phyloP scores from a whole-genome alignment of 1,284 basidiomycete species.

The Leccinum pachyderme region DNA sequence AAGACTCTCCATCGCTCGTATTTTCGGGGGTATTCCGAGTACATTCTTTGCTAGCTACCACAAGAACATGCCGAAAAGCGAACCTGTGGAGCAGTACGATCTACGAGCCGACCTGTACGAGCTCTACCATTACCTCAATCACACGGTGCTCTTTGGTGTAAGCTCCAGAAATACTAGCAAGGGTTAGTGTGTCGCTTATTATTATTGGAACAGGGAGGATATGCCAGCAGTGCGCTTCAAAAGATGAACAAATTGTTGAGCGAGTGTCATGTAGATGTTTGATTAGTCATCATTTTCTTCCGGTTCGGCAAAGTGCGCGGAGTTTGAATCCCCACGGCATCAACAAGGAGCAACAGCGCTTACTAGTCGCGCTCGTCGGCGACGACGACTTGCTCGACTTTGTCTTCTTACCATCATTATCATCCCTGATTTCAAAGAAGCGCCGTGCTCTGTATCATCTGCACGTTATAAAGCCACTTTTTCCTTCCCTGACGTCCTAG shows the following conservation, averaged over 20 bases:
- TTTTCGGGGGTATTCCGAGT: conserved; percentile 78
- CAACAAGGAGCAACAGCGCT: conserved; percentile 31
- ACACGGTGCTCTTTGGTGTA: conserved; percentile 73
- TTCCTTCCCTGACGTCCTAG: not conserved
- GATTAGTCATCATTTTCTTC: conserved; percentile 12
- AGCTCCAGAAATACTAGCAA: conserved; percentile 25
- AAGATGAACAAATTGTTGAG: conserved; percentile 56
- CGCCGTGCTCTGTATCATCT: not conserved
- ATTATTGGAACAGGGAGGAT: conserved; percentile 47
- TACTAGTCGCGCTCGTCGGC: conserved; percentile 22
- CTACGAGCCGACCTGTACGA: conserved; percentile 75
- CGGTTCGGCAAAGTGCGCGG: conserved; percentile 3
- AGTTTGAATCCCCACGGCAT: conserved; percentile 8
- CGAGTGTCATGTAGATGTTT: conserved; percentile 22
- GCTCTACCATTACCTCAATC: conserved; percentile 87
- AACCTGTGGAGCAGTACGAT: conserved; percentile 69
- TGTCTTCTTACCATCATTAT: conserved; percentile 12
- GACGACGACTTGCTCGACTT: conserved; percentile 17
- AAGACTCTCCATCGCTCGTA: conserved; percentile 78
- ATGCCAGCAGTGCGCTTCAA: conserved; percentile 50
- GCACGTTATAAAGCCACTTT: not conserved
- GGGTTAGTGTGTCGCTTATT: not conserved
- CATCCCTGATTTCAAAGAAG: not conserved
- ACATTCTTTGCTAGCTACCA: conserved; percentile 79
- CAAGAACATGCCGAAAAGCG: conserved; percentile 59